Percentiles rank a stretch among this genome's conserved stretches.
phyloP scores from a whole-genome alignment of 495 filamentous ascomycete genomes.

The Daldinia childiae region DNA sequence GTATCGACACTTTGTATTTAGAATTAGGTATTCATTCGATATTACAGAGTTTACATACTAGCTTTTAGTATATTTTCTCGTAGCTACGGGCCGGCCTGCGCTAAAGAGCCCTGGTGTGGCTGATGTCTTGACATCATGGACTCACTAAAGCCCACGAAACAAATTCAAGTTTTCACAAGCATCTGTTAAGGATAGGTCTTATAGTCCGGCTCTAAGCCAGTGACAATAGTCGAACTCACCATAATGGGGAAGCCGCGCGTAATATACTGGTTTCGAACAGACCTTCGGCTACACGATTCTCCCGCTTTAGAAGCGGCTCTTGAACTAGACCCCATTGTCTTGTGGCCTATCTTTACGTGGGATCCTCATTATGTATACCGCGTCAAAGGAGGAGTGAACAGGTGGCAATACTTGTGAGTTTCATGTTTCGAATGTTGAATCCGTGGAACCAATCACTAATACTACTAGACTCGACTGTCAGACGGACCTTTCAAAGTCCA shows the following conservation, averaged over 20 bases:
- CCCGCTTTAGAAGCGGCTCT: slow-evolving; percentile 72
- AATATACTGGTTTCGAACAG: slow-evolving; percentile 80
- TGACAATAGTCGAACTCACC: background rate
- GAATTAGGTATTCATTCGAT: background rate
- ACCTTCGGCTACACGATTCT: slow-evolving; percentile 76
- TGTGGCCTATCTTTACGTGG: slow-evolving; percentile 77
- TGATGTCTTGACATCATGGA: slow-evolving; percentile 49
- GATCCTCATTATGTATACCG: slow-evolving; percentile 78
- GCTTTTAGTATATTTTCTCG: slow-evolving; percentile 23
- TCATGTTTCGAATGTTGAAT: background rate
- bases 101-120: slow-evolving; percentile 30
- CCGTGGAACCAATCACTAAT: slow-evolving; percentile 15
- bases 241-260: slow-evolving; percentile 61
- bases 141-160: slow-evolving; percentile 24
- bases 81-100: slow-evolving; percentile 1
- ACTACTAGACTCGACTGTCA: slow-evolving; percentile 67
- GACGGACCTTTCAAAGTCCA: slow-evolving; percentile 67
- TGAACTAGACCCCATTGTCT: slow-evolving; percentile 65
- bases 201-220: background rate
- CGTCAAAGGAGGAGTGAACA: slow-evolving; percentile 69
- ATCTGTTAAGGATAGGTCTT: background rate
- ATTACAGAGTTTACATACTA: background rate
- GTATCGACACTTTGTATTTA: background rate
- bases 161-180: background rate
- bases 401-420: slow-evolving; percentile 69